Percentiles rank a stretch among this genome's conserved stretches.
Evolutionary conservation across 805 yeast genomes (phyloP).

Genomic region (Debaryomyces hansenii): DNA sequence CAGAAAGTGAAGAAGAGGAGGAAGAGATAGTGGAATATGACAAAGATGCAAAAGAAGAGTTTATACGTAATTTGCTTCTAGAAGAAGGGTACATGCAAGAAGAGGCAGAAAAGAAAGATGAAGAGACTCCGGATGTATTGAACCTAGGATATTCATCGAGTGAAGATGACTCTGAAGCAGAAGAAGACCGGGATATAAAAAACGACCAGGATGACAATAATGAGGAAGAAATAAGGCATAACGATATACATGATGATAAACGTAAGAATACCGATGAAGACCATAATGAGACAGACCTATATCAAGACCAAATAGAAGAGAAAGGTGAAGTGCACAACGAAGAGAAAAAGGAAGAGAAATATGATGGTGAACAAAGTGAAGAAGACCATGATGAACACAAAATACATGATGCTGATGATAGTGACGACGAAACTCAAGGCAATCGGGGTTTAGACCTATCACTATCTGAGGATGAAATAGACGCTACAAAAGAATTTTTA

Average conservation of each 20-base stretch:
- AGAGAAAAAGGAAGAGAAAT: background rate
- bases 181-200: constrained; percentile 5
- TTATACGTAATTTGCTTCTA: constrained; percentile 14
- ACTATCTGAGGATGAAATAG: constrained; percentile 5
- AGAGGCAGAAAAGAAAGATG: constrained; percentile 1
- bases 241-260: constrained; percentile 3
- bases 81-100: constrained; percentile 17
- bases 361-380: background rate
- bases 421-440: constrained; percentile 1
- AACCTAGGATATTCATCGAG: constrained; percentile 24
- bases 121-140: constrained; percentile 9
- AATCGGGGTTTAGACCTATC: background rate
- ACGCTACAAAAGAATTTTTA: constrained; percentile 18
- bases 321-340: background rate
- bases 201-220: constrained; percentile 4
- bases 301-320: too few relatives aligned
- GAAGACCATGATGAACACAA: too few relatives aligned
- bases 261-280: background rate
- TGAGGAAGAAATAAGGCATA: constrained; percentile 1
- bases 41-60: constrained; percentile 10
- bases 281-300: too few relatives aligned
- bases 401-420: too few relatives aligned
- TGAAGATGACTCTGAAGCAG: constrained; percentile 19
- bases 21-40: constrained; percentile 11
- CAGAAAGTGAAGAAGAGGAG: constrained; percentile 4